phyloP scores from a whole-genome alignment of 768 basidiomycete genomes.

The Holtermannia corniformis region DNA sequence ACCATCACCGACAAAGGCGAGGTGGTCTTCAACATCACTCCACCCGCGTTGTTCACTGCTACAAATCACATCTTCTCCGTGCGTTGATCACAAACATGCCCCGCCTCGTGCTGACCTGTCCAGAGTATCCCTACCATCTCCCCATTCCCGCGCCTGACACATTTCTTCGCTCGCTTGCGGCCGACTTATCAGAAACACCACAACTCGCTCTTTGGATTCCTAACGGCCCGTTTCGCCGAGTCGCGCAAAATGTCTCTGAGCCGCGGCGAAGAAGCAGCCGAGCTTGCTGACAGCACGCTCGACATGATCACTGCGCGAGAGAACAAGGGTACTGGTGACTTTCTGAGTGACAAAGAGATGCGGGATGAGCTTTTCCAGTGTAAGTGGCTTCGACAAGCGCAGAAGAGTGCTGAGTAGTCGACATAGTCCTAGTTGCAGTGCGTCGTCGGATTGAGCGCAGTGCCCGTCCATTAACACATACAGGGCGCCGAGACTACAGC shows the following conservation, averaged over 20 bases:
- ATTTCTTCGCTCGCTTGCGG: constrained; percentile 13
- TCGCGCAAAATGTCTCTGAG: constrained; percentile 11
- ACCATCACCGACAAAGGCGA: constrained; percentile 6
- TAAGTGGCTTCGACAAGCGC: constrained; percentile 1
- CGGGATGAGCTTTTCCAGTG: constrained; percentile 29
- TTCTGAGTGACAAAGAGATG: constrained; percentile 25
- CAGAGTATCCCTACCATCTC: constrained; percentile 22
- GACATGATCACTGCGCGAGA: constrained; percentile 30
- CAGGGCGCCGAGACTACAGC: constrained; percentile 29
- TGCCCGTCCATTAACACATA: too few relatives aligned
- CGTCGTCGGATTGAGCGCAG: too few relatives aligned
- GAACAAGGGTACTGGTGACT: constrained; percentile 16
- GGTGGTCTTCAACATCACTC: constrained; percentile 9
- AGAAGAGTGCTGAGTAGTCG: too few relatives aligned
- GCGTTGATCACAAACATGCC: not conserved
- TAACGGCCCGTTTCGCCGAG: constrained; percentile 10
- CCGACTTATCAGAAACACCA: constrained; percentile 12
- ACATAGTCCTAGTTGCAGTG: not conserved
- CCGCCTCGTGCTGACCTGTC: not conserved
- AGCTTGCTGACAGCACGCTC: constrained; percentile 32
- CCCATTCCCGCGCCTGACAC: constrained; percentile 16
- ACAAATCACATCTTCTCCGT: constrained; percentile 23
- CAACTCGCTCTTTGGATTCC: constrained; percentile 10
- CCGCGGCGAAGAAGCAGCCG: constrained; percentile 16
- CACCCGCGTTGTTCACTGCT: constrained; percentile 11